These are phyloP conservation scores for Stephania japonica DNA, from an alignment of 164 flowering plant species.

Conservation along the genomic window DNA sequence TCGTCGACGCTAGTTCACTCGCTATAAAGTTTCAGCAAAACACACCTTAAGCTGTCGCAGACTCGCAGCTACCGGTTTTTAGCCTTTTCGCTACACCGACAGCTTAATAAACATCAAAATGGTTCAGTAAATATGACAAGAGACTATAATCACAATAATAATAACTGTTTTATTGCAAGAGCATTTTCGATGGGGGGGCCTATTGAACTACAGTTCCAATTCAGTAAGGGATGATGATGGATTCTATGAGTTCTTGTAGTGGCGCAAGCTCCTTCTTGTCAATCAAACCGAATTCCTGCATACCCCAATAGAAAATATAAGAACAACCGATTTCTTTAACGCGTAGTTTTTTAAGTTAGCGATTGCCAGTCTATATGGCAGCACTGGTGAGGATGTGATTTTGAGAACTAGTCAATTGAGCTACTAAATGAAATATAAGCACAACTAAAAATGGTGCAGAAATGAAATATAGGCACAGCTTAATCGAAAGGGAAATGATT, in stretches of 20 bases:
- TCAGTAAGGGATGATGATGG: slow-evolving; percentile 70
- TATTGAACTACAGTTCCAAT: slow-evolving; percentile 7
- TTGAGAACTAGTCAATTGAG: not conserved
- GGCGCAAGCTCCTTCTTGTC: slow-evolving; percentile 99
- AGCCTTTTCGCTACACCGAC: not conserved
- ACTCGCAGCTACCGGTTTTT: not conserved
- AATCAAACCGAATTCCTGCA: slow-evolving; percentile 90
- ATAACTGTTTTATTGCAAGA: not conserved
- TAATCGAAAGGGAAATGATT: not conserved
- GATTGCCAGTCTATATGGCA: not conserved
- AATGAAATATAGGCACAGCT: no score
- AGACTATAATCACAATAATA: not conserved
- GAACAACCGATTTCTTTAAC: not conserved
- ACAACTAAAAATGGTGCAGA: no score
- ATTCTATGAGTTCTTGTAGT: slow-evolving; percentile 92
- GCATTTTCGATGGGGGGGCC: not conserved
- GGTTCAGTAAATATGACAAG: not conserved
- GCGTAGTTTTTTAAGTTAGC: not conserved
- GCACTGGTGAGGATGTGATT: not conserved
- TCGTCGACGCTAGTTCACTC: not conserved
- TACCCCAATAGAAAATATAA: not conserved
- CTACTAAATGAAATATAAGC: no score
- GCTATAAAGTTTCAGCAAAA: not conserved
- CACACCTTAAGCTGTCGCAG: not conserved
- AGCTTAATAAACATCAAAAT: not conserved